Base-by-base conservation (phyloP, 225 moss, liverwort and hornwort species). In the Polytrichum commune region DNA sequence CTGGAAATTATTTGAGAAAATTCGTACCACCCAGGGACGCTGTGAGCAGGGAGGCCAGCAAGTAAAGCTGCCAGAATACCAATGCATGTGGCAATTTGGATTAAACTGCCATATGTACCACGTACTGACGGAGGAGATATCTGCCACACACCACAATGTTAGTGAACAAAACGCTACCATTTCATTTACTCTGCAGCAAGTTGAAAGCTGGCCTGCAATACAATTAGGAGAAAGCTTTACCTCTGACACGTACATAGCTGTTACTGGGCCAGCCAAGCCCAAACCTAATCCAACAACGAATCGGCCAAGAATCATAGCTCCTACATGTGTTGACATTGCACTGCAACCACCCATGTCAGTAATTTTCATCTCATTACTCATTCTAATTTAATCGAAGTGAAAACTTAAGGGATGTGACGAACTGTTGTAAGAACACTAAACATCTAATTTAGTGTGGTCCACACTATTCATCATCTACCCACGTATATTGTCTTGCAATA, bases 161-260 rank as follows among this genome's bases (percentile, higher is more conserved):
- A 46, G 1, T 16, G 46, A 46, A 16, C 46, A 46, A 46, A 46
- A 35, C 35, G 9, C 35, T 35, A 35, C 9, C 2, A 35, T 35
- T 46, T 46, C 35, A 46, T 4, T 13, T 46, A 13, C 46, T 46
- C 46, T 46, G 46, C 46, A 46, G 13, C 46, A 46, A 46, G 13
- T 46, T 46, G 13, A 46, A 46, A 46, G 4, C 46, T 46, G 46
- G 46, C 46, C 46, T 46, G 13, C 24, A 29, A 23, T 23, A 20
- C 58, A 24, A 58, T 58, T 24, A 58, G 54, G 32, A 64, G 62
- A 63, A 27, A 53, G 23, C n/a, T 53, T 62, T 84, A 92, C 92
- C 92, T 96, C 93, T 10, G 95, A 90, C 19, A 96, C 91, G 69
- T 96, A 96, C 85, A 93, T 80, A 46, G 95, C 81, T 75, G 91